Evolutionary conservation across 106 monocot genomes (phyloP).

Genomic region (Platanthera guangdongensis): DNA sequence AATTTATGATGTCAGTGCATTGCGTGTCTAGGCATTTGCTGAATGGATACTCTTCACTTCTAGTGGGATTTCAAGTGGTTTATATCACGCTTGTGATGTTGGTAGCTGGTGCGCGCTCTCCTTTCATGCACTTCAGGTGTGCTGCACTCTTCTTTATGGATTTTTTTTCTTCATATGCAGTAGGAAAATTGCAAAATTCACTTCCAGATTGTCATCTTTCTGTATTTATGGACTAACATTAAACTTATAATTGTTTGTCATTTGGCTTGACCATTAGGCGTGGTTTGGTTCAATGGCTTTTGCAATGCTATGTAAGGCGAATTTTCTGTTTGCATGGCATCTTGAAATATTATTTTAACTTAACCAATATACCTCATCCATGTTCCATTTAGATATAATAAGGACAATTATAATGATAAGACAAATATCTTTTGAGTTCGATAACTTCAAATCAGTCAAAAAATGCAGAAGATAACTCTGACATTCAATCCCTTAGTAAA

Average conservation of each 20-base stretch:
- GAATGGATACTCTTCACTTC: conserved; percentile 92
- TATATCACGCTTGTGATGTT: conserved; percentile 95
- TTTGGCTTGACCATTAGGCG: neutral
- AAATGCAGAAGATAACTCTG: no score
- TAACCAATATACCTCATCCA: no score
- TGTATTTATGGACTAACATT: neutral
- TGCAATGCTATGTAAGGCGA: no score
- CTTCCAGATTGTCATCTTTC: neutral
- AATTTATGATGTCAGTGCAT: neutral
- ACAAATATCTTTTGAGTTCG: no score
- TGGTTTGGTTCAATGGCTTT: no score
- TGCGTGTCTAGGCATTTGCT: conserved; percentile 55
- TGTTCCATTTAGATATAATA: no score
- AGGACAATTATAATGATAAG: no score
- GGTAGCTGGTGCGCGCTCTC: conserved; percentile 88
- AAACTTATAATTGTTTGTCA: neutral
- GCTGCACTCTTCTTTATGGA: neutral
- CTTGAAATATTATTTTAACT: no score
- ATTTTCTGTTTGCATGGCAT: no score
- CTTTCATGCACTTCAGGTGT: conserved; percentile 85
- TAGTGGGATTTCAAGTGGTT: conserved; percentile 87
- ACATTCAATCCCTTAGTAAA: neutral
- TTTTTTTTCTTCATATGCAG: neutral
- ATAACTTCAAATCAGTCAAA: no score
- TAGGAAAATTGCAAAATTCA: neutral